Evolutionary conservation across 768 basidiomycete genomes (phyloP).

Genomic region (Suillus subluteus): DNA sequence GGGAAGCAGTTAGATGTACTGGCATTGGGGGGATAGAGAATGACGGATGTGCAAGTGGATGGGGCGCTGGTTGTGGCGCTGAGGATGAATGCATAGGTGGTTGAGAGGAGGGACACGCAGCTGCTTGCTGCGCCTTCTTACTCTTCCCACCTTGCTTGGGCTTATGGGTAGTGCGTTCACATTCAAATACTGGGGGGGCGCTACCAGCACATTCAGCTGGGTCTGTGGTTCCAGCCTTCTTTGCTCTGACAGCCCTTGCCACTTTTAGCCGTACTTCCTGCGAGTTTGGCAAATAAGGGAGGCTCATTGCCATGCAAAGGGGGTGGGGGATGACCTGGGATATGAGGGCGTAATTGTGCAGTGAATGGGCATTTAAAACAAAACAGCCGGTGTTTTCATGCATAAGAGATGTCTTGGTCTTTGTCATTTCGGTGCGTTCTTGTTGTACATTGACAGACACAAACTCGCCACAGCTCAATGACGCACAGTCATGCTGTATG

Average conservation of each 20-base stretch:
- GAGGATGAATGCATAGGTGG: neutral
- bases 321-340: constrained; percentile 5
- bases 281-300: neutral
- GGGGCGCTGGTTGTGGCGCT: neutral
- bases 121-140: neutral
- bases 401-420: constrained; percentile 9
- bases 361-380: constrained; percentile 18
- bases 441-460: constrained; percentile 6
- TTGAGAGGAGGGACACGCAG: neutral
- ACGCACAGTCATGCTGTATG: constrained; percentile 25
- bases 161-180: neutral
- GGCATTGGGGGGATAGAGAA: neutral
- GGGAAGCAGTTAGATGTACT: neutral
- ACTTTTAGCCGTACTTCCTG: neutral
- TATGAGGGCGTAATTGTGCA: constrained; percentile 15
- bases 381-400: constrained; percentile 9
- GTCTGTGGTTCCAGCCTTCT: constrained; percentile 2
- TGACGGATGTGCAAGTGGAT: neutral
- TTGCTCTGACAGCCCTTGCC: neutral
- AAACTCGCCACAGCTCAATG: neutral
- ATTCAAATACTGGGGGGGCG: neutral
- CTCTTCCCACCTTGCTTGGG: neutral
- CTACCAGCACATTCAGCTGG: neutral
- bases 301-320: constrained; percentile 2
- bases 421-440: constrained; percentile 16